Conservation (phyloP, 257 asterid species). For the Linderniella brevidens region DNA sequence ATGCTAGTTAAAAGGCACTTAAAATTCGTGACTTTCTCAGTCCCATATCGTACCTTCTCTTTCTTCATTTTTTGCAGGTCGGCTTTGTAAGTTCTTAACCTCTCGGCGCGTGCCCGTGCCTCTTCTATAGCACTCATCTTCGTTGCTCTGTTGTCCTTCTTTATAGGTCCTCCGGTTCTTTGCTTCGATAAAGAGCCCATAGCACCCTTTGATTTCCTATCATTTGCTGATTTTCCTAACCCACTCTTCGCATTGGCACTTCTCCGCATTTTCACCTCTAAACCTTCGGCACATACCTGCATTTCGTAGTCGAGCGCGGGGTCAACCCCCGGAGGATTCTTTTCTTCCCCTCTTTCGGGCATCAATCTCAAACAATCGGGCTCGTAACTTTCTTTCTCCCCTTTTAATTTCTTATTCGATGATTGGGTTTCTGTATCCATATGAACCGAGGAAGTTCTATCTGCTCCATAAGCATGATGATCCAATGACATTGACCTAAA, state of each 20-base stretch:
- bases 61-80: conserved; percentile 80
- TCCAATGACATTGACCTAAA: conserved; percentile 58
- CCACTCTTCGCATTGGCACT: conserved; percentile 25
- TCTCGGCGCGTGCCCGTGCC: conserved; percentile 94
- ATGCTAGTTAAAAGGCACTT: too few relatives aligned
- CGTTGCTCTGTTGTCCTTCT: conserved; percentile 43
- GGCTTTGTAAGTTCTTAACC: conserved; percentile 73
- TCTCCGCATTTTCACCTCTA: conserved; percentile 27
- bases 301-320: conserved; percentile 66
- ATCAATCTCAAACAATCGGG: conserved; percentile 75
- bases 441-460: conserved; percentile 45
- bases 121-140: conserved; percentile 66
- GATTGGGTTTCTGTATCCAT: conserved; percentile 62
- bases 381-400: conserved; percentile 37
- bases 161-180: conserved; percentile 60
- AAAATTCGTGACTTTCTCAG: too few relatives aligned
- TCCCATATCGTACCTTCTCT: conserved; percentile 43
- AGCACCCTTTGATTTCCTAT: conserved; percentile 36
- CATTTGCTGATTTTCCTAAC: conserved; percentile 38
- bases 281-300: conserved; percentile 42
- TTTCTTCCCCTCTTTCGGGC: conserved; percentile 62
- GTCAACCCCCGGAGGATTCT: conserved; percentile 37
- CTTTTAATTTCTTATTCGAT: conserved; percentile 28
- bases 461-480: conserved; percentile 34
- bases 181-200: conserved; percentile 35